Base-by-base conservation (phyloP, 1,284 basidiomycete species). In the Pseudozyma sp. region DNA sequence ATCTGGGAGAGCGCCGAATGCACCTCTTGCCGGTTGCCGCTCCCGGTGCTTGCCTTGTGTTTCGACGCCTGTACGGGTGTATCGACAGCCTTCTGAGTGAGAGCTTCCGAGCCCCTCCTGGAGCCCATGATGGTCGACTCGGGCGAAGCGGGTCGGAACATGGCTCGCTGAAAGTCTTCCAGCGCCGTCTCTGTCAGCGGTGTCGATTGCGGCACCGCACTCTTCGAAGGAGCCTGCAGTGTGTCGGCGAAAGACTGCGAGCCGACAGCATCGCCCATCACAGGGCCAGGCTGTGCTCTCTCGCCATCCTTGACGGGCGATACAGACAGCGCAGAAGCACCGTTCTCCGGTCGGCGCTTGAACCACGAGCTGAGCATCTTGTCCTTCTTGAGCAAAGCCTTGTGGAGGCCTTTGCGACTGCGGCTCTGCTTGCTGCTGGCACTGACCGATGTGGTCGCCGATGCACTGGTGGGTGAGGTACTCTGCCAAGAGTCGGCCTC, bases 301-400 rank as follows among this genome's bases (percentile, higher is more conserved):
- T 69, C 48, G 16, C 35, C 16, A 3, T 58, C 56, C 10, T 35
- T 34, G 5, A 17, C 42, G 11, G 54, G 52, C 45, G 48, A 63
- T 7, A 34, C 40, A 4, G 57, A 58, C 31, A 57, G 29, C 34
- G 42, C 31, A 4, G 47, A 37, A 6, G 45, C 31, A n/a, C 35
- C 43, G 53, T 50, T 52, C 19, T 61, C 60, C 5, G 67, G 65
- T 37, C 54, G 65, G 30, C 64, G 75, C 42, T 70, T 68, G 58
- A 79, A 78, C 77, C 75, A 79, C 10, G 63, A 71, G 52, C 45
- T 66, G 48, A 79, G 53, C 61, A 67, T 61, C 64, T 73, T 74
- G 55, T 77, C 75, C 59, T 71, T 77, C 56, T 67, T 77, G 55
- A 63, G 60, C 31, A 72, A 48, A 17, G 66, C 68, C 19, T 52